These are phyloP conservation scores for Phytophthora pistaciae DNA, from an alignment of 352 stramenopile species.

Conservation along the genomic window DNA sequence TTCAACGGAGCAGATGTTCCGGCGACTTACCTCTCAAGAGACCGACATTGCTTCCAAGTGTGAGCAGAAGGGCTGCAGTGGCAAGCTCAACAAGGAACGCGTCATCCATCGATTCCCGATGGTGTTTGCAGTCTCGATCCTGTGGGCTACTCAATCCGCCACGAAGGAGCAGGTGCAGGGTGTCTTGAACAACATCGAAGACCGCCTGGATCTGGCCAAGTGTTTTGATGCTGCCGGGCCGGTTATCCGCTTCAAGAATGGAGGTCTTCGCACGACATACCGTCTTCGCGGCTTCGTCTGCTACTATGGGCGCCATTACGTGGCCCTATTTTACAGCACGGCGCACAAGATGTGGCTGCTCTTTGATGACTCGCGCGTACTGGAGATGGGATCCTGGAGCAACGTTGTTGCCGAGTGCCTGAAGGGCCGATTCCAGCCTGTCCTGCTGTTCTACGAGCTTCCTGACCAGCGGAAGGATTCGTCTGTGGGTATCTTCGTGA, in stretches of 20 bases:
- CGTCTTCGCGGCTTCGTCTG: constrained; percentile 85
- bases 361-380: constrained; percentile 84
- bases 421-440: constrained; percentile 85
- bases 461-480: constrained; percentile 86
- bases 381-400: constrained; percentile 80
- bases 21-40: constrained; percentile 62
- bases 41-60: constrained; percentile 65
- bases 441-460: constrained; percentile 88
- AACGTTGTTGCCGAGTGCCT: constrained; percentile 82
- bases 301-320: constrained; percentile 88
- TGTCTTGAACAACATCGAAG: constrained; percentile 68
- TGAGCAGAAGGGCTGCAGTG: constrained; percentile 61
- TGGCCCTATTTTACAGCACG: constrained; percentile 87
- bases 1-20: constrained; percentile 80
- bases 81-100: constrained; percentile 78
- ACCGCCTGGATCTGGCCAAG: constrained; percentile 78
- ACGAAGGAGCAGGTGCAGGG: constrained; percentile 82
- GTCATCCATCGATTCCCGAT: constrained; percentile 88
- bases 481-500: constrained; percentile 70
- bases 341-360: constrained; percentile 90
- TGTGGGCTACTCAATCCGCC: constrained; percentile 79
- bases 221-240: constrained; percentile 77
- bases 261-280: constrained; percentile 79
- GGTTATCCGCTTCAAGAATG: constrained; percentile 76
- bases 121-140: constrained; percentile 86